Evolutionary conservation across 129 eudicot genomes (phyloP).

Genomic region (Dittrichia graveolens): DNA sequence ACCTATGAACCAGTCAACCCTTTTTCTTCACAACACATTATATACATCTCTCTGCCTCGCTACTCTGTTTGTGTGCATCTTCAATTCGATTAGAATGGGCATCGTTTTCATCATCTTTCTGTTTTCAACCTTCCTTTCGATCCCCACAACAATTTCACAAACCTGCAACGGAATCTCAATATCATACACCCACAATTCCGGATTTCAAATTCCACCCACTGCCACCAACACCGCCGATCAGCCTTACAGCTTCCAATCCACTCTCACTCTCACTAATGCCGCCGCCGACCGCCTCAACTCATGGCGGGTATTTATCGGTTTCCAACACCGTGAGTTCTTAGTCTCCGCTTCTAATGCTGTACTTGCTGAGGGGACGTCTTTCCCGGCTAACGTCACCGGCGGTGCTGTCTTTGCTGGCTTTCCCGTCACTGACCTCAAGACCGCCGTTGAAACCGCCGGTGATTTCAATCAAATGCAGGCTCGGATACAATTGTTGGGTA

Average conservation of each 20-base stretch:
- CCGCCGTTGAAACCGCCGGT: constrained; percentile 69
- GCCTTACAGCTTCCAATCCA: constrained; percentile 63
- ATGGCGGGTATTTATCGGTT: constrained; percentile 69
- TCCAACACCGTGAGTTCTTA: constrained; percentile 55
- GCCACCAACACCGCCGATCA: constrained; percentile 39
- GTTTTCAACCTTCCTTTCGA: constrained; percentile 15
- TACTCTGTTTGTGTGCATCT: neutral
- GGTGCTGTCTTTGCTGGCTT: constrained; percentile 58
- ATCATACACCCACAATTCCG: constrained; percentile 47
- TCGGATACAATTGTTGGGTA: constrained; percentile 55
- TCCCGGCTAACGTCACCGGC: constrained; percentile 55
- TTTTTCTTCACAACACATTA: neutral
- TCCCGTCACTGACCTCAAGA: constrained; percentile 55
- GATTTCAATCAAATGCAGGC: constrained; percentile 62
- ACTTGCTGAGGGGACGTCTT: constrained; percentile 52
- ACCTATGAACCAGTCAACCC: constrained; percentile 29
- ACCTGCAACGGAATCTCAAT: constrained; percentile 55
- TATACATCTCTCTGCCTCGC: constrained; percentile 8
- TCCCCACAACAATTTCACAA: constrained; percentile 42
- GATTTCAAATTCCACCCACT: constrained; percentile 47
- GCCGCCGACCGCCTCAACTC: constrained; percentile 45
- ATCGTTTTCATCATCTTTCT: constrained; percentile 30
- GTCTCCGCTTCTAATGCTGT: constrained; percentile 60
- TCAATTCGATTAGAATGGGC: constrained; percentile 29
- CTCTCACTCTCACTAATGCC: constrained; percentile 50